Evolutionary conservation across 306 rosid species (phyloP).

Genomic region (Vigna angularis): DNA sequence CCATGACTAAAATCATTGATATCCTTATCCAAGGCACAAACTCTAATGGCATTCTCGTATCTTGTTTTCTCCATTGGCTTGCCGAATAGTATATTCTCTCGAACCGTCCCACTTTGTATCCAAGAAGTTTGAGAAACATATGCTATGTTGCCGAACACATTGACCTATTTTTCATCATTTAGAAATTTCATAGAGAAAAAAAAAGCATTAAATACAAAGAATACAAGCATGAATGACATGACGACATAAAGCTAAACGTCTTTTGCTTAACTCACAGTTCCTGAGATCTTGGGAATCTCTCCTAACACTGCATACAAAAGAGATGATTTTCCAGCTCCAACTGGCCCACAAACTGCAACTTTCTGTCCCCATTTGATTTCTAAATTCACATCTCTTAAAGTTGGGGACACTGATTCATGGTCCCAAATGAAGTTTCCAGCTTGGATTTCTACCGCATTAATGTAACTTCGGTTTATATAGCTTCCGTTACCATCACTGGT

Average conservation of each 20-base stretch:
- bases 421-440: slow-evolving; percentile 76
- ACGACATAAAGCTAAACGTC: no score
- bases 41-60: slow-evolving; percentile 66
- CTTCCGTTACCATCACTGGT: slow-evolving; percentile 34
- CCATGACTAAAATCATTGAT: slow-evolving; percentile 69
- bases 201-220: neutral
- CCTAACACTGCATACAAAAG: slow-evolving; percentile 73
- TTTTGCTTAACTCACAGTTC: slow-evolving; percentile 59
- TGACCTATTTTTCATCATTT: slow-evolving; percentile 54
- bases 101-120: slow-evolving; percentile 90
- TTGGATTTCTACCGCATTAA: slow-evolving; percentile 52
- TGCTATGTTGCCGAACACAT: slow-evolving; percentile 66
- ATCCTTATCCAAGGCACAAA: slow-evolving; percentile 78
- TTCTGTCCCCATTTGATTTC: slow-evolving; percentile 65
- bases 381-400: slow-evolving; percentile 57
- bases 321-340: slow-evolving; percentile 90
- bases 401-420: slow-evolving; percentile 53
- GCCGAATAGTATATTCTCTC: slow-evolving; percentile 74
- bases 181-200: neutral
- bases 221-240: slow-evolving; percentile 20
- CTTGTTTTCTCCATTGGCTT: slow-evolving; percentile 65
- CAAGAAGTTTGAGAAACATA: slow-evolving; percentile 84
- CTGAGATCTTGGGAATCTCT: slow-evolving; percentile 73
- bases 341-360: slow-evolving; percentile 79
- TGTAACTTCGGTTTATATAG: slow-evolving; percentile 22